Evolutionary conservation across 805 yeast species (phyloP).

Genomic region (Kodamaea lidongshanica): DNA sequence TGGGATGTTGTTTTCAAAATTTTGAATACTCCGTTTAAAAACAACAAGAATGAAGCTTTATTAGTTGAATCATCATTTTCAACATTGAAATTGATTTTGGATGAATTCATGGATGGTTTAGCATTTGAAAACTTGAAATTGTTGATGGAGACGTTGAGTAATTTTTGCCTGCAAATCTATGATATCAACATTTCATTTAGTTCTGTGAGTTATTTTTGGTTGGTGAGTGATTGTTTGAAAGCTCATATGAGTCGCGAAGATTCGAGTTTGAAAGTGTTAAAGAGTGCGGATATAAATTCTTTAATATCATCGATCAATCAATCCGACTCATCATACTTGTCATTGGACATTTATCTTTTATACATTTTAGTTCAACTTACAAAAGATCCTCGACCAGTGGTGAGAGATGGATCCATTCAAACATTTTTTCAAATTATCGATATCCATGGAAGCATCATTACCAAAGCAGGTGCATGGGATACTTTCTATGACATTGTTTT

Average conservation of each 20-base stretch:
- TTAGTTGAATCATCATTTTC: slow-evolving; percentile 69
- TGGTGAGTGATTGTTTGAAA: slow-evolving; percentile 67
- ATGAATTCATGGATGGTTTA: slow-evolving; percentile 71
- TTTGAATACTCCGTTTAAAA: slow-evolving; percentile 50
- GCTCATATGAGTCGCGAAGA: slow-evolving; percentile 11
- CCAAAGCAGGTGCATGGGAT: slow-evolving; percentile 45
- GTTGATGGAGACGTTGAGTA: slow-evolving; percentile 64
- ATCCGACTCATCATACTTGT: slow-evolving; percentile 9
- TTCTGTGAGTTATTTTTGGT: slow-evolving; percentile 88
- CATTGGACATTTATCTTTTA: slow-evolving; percentile 54
- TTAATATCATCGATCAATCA: slow-evolving; percentile 1
- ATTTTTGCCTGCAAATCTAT: slow-evolving; percentile 62
- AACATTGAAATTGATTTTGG: slow-evolving; percentile 74
- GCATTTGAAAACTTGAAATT: slow-evolving; percentile 60
- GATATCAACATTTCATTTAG: slow-evolving; percentile 88
- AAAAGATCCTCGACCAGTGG: slow-evolving; percentile 64
- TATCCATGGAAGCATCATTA: slow-evolving; percentile 15
- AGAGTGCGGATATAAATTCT: background rate
- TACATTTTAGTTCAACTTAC: slow-evolving; percentile 58
- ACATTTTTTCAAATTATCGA: slow-evolving; percentile 69
- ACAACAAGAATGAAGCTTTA: slow-evolving; percentile 20
- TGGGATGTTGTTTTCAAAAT: slow-evolving; percentile 73
- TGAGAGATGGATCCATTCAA: slow-evolving; percentile 83
- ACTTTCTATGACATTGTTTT: slow-evolving; percentile 56
- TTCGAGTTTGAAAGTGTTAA: background rate